phyloP scores from a whole-genome alignment of 2,329 filamentous ascomycete species.

The Amesomyces nigricolor region DNA sequence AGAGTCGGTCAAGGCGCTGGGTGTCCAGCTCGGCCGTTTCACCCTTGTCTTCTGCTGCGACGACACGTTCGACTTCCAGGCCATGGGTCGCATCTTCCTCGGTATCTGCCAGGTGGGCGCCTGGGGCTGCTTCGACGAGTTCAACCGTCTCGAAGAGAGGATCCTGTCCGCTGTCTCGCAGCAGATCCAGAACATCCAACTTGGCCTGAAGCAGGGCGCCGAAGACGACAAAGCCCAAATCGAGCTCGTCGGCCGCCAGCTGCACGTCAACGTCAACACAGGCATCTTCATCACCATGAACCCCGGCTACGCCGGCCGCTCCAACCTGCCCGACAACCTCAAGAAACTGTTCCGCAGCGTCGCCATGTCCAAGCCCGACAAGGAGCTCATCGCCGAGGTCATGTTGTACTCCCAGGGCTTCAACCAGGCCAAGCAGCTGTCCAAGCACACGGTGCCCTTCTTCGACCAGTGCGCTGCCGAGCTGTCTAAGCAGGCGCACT shows the following conservation, averaged over 20 bases:
- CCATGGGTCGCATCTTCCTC: conserved; percentile 98
- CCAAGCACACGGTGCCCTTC: conserved; percentile 95
- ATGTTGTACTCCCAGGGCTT: conserved; percentile 99
- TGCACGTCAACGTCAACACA: conserved; percentile 85
- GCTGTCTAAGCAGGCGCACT: conserved; percentile 95
- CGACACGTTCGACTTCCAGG: conserved; percentile 98
- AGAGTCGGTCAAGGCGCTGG: conserved; percentile 96
- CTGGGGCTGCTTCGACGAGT: conserved; percentile 99
- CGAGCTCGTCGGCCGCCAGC: conserved; percentile 85
- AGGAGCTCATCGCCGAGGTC: conserved; percentile 98
- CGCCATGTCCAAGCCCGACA: conserved; percentile 99
- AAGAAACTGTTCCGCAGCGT: conserved; percentile 99
- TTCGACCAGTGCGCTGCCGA: conserved; percentile 81
- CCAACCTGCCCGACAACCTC: conserved; percentile 95
- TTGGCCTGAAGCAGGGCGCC: conserved; percentile 79
- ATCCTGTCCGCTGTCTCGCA: conserved; percentile 98
- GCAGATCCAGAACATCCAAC: conserved; percentile 98
- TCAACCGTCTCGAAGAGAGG: conserved; percentile 96
- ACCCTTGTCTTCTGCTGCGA: conserved; percentile 99
- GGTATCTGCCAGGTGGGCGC: conserved; percentile 98
- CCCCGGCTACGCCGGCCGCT: conserved; percentile 94
- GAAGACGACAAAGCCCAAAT: conserved; percentile 84
- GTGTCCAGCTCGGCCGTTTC: conserved; percentile 92
- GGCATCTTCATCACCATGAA: conserved; percentile 99
- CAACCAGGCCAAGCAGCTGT: conserved; percentile 88